phyloP scores from a whole-genome alignment of 345 rosid genomes.

The Psidium friedrichsthalianum region DNA sequence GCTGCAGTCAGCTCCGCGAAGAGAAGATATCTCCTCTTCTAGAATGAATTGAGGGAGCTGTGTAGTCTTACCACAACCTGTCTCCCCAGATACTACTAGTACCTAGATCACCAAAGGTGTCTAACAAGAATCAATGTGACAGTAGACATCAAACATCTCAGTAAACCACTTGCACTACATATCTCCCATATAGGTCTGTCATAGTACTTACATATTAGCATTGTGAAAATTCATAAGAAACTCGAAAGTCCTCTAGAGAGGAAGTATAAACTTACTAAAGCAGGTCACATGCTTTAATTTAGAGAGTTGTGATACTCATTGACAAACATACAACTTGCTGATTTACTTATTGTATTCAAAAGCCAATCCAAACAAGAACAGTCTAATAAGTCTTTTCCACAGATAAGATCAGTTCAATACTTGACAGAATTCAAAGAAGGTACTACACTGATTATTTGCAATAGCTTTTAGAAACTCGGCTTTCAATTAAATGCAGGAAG shows the following conservation, averaged over 20 bases:
- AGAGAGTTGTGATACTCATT: background rate
- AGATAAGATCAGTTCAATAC: background rate
- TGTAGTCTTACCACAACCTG: slow-evolving; percentile 98
- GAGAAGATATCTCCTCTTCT: slow-evolving; percentile 70
- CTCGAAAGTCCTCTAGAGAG: background rate
- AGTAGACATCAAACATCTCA: background rate
- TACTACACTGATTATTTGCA: slow-evolving; percentile 54
- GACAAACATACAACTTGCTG: background rate
- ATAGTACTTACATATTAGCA: background rate
- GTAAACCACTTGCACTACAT: background rate
- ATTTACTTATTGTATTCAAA: background rate
- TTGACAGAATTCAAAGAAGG: background rate
- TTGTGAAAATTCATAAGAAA: background rate
- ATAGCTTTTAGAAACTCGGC: slow-evolving; percentile 68
- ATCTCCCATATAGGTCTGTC: background rate
- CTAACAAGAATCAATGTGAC: background rate
- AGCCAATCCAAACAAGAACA: background rate
- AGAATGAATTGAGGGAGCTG: slow-evolving; percentile 92
- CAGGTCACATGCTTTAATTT: background rate
- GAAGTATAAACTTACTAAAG: background rate
- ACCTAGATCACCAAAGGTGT: slow-evolving; percentile 29
- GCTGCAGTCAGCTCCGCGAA: slow-evolving; percentile 78
- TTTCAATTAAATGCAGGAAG: slow-evolving; percentile 85
- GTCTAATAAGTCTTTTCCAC: background rate
- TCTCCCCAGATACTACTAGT: slow-evolving; percentile 88